Percentiles rank a stretch among this genome's conserved stretches.
Conservation (phyloP, 805 yeast species). For the Barnettozyma wickerhamii region DNA sequence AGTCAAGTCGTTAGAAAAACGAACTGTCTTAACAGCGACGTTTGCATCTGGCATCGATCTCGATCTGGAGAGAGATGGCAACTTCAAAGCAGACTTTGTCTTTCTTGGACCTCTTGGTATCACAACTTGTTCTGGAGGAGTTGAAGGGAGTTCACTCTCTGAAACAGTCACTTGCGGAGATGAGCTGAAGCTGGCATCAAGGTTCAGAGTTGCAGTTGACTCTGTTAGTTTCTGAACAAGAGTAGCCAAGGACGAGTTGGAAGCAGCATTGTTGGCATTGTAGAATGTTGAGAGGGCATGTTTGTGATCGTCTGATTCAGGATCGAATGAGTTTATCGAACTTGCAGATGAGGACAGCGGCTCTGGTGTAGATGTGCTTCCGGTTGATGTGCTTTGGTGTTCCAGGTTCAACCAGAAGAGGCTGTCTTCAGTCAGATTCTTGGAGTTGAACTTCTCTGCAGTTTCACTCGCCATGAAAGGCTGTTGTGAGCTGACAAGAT, state of each 20-base stretch:
- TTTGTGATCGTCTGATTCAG: constrained; percentile 17
- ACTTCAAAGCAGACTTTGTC: constrained; percentile 41
- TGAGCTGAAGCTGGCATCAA: constrained; percentile 4
- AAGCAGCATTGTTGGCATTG: constrained; percentile 7
- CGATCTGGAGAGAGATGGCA: constrained; percentile 35
- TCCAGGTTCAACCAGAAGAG: constrained; percentile 9
- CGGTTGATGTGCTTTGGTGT: not conserved
- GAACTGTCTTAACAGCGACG: constrained; percentile 43
- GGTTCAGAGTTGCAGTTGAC: constrained; percentile 20
- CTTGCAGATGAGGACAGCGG: constrained; percentile 10
- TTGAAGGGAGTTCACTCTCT: constrained; percentile 9
- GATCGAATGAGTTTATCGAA: constrained; percentile 22
- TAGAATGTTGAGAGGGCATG: constrained; percentile 10
- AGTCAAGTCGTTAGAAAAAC: constrained; percentile 58
- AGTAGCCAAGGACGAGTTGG: constrained; percentile 24
- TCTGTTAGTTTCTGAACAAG: constrained; percentile 22
- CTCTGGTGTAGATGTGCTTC: constrained; percentile 6
- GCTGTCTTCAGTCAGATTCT: constrained; percentile 7
- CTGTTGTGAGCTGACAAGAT: not conserved
- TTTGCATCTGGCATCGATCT: constrained; percentile 43
- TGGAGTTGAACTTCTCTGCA: not conserved
- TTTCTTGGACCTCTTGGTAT: constrained; percentile 12
- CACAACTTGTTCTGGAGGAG: constrained; percentile 4
- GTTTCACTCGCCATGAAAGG: not conserved
- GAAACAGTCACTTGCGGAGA: constrained; percentile 2